Base-by-base conservation (phyloP, 306 rosid genomes). In the Begonia peltatifolia region DNA sequence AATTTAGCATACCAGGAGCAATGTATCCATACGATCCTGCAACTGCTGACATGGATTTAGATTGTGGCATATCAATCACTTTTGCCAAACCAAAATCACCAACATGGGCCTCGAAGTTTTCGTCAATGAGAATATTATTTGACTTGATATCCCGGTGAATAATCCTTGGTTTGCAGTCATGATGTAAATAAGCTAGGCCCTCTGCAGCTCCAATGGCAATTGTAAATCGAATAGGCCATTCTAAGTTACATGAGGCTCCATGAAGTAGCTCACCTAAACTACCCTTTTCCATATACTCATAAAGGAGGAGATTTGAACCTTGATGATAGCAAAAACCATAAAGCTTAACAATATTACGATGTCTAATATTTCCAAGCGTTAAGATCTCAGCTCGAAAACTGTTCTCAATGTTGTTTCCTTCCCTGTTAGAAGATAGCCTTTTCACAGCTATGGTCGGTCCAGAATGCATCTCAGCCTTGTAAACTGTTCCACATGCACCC, bases 1-100 rank as follows among this genome's bases (percentile, higher is more conserved):
- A 30, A 44, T 44, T 44, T 54, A 64, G 64, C 79, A 63, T 76
- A 92, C 96, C 99, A 30, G 99, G 99, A 68, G 99, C 99, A 54
- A 92, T 92, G 63, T 92, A 92, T 2, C 99, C 99, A 71, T 92
- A 92, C 10, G 99, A 92, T 52, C 99, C 99, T 38, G 99, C 99
- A 68, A 92, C 93, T 10, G 94, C 96, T 50, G 99, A 86, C 96
- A 83, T 84, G 38, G 99, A 83, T 61, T 92, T 92, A 14, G 99
- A 92, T 56, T 76, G 87, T 13, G 96, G 96, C 99, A 92, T 86
- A 73, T 92, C 99, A 61, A 92, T 77, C 46, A 92, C 94, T 79
- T 92, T 87, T 10, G 96, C 99, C 75, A 86, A 76, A 63, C 99
- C 99, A 60, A 92, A 87, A 69, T 92, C 99, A 69, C 99, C 99